Conservation (phyloP, 768 basidiomycete species). For the Serendipita sp. region DNA sequence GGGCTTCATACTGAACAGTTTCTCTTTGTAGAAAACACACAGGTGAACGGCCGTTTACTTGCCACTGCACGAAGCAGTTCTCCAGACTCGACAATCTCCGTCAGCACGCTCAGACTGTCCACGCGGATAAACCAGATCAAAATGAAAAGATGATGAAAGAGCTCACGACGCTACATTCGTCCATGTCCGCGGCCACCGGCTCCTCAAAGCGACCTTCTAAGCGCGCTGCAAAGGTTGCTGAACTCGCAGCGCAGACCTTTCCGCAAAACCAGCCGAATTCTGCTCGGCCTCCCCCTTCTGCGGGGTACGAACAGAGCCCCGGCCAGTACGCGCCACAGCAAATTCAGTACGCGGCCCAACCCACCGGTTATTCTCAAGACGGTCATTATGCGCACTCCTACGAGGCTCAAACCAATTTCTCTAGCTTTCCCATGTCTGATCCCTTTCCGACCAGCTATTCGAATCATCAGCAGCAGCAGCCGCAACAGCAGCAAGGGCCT, state of each 20-base stretch:
- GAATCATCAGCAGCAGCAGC: slow-evolving; percentile 4
- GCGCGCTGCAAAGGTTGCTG: slow-evolving; percentile 1
- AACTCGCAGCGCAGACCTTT: slow-evolving; percentile 5
- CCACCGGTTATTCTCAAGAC: not conserved
- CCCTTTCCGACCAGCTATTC: not conserved
- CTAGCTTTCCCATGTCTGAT: not conserved
- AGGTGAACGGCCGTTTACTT: slow-evolving; percentile 89
- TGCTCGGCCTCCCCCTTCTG: not conserved
- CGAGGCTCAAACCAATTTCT: not conserved
- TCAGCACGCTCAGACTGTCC: slow-evolving; percentile 94
- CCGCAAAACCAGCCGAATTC: not conserved
- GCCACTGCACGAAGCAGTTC: slow-evolving; percentile 91
- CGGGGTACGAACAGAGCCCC: not conserved
- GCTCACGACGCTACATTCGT: slow-evolving; percentile 66
- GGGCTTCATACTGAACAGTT: not conserved
- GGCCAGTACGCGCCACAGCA: not conserved
- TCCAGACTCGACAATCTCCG: slow-evolving; percentile 92
- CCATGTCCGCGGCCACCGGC: slow-evolving; percentile 39
- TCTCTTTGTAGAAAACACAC: slow-evolving; percentile 71
- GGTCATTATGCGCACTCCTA: not conserved
- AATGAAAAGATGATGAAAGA: slow-evolving; percentile 90
- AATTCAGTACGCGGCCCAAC: not conserved
- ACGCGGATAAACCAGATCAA: slow-evolving; percentile 72
- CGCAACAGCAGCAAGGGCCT: not conserved
- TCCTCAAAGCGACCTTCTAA: slow-evolving; percentile 3